Evolutionary conservation across 441 rosid species (phyloP).

Genomic region (Biscutella laevigata): DNA sequence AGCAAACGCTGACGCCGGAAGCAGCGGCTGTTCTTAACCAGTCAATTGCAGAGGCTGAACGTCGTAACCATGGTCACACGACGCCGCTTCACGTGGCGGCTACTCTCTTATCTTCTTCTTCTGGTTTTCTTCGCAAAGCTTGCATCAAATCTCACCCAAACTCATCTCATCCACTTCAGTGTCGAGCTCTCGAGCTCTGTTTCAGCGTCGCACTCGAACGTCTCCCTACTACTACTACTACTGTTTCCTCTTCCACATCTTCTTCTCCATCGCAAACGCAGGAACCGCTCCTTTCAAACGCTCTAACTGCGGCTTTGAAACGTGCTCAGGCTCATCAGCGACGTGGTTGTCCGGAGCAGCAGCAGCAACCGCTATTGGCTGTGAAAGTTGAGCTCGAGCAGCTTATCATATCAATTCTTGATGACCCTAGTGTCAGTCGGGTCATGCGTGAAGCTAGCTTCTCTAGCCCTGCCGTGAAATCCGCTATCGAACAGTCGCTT

Average conservation of each 20-base stretch:
- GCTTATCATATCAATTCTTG: constrained; percentile 84
- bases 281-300: constrained; percentile 90
- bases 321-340: constrained; percentile 98
- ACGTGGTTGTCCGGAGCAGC: constrained; percentile 93
- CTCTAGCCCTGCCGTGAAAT: constrained; percentile 90
- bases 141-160: constrained; percentile 93
- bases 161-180: constrained; percentile 93
- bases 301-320: constrained; percentile 86
- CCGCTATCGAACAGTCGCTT: constrained; percentile 79
- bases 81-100: constrained; percentile 95
- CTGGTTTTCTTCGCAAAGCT: constrained; percentile 86
- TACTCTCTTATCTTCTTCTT: constrained; percentile 60
- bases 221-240: constrained; percentile 54
- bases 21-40: constrained; percentile 83
- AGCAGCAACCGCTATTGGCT: constrained; percentile 86
- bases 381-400: constrained; percentile 95
- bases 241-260: constrained; percentile 10
- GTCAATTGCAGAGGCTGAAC: constrained; percentile 76
- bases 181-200: constrained; percentile 94
- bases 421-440: constrained; percentile 92
- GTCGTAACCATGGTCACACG: constrained; percentile 84
- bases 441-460: constrained; percentile 97
- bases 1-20: constrained; percentile 89
- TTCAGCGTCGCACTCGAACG: constrained; percentile 95
- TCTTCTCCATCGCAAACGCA: constrained; percentile 21